A percentile compares a stretch with the other conserved stretches of the same genome.
Conservation (phyloP, 768 basidiomycete species). For the Mrakia frigida region DNA sequence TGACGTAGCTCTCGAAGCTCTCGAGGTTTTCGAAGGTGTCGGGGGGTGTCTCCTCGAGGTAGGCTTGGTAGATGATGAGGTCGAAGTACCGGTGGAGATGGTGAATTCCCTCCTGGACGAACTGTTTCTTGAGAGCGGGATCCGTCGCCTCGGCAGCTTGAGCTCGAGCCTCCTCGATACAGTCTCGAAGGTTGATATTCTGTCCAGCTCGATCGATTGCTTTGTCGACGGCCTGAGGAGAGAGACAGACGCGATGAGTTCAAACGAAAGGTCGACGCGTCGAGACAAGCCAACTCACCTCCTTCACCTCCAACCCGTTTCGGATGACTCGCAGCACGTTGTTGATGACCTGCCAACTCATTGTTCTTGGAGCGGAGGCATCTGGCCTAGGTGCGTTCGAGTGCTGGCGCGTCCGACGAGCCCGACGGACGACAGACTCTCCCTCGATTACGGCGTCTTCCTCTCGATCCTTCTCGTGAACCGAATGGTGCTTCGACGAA, state of each 20-base stretch:
- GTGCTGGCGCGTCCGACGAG: conserved; percentile 25
- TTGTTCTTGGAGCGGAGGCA: conserved; percentile 47
- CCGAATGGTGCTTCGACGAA: background rate
- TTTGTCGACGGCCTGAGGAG: conserved; percentile 60
- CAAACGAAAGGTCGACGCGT: background rate
- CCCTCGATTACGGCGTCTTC: conserved; percentile 27
- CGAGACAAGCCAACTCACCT: conserved; percentile 39
- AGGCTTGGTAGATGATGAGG: conserved; percentile 63
- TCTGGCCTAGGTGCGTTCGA: conserved; percentile 34
- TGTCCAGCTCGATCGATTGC: conserved; percentile 39
- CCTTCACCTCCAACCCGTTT: conserved; percentile 79
- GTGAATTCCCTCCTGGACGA: conserved; percentile 58
- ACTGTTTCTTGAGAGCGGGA: conserved; percentile 59
- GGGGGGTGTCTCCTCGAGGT: conserved; percentile 71
- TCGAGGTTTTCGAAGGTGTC: conserved; percentile 55
- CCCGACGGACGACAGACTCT: conserved; percentile 24
- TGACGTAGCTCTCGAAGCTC: conserved; percentile 74
- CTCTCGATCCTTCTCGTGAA: background rate
- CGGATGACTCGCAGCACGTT: conserved; percentile 81
- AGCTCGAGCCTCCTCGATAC: conserved; percentile 72
- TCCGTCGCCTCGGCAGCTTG: conserved; percentile 70
- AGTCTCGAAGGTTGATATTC: conserved; percentile 74
- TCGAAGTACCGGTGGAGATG: conserved; percentile 32
- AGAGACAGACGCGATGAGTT: too few relatives aligned
- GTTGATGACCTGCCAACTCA: conserved; percentile 82